Evolutionary conservation across 139 green algal species (phyloP).

Genomic region (Helicosporidium sp.): DNA sequence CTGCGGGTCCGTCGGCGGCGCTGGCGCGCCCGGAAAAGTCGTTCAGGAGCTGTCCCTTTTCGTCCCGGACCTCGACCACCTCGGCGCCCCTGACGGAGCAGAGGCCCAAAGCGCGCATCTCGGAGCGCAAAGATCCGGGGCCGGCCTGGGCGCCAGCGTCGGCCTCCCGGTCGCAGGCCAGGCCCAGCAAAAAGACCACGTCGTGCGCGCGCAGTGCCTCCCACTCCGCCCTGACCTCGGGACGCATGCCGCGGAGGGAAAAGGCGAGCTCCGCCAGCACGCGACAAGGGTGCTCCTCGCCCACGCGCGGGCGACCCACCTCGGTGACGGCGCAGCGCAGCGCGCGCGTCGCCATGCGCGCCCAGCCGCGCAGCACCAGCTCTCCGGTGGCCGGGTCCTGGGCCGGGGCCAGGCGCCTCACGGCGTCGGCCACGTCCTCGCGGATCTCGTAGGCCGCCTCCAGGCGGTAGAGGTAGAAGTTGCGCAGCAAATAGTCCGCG

Average conservation of each 20-base stretch:
- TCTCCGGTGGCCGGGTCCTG: conserved; percentile 5
- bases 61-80: conserved; percentile 50
- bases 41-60: conserved; percentile 69
- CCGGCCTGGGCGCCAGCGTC: not conserved
- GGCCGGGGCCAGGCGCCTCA: not conserved
- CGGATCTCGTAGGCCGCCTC: conserved; percentile 93
- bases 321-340: conserved; percentile 40
- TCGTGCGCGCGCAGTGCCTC: conserved; percentile 81
- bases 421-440: conserved; percentile 73
- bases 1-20: conserved; percentile 34
- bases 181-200: conserved; percentile 81
- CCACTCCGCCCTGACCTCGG: conserved; percentile 64
- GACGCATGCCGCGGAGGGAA: conserved; percentile 17
- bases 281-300: conserved; percentile 58
- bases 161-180: conserved; percentile 4
- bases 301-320: conserved; percentile 62
- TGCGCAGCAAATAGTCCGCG: conserved; percentile 89
- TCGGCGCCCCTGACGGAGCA: conserved; percentile 65
- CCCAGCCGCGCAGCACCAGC: conserved; percentile 64
- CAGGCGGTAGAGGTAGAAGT: conserved; percentile 74
- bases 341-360: conserved; percentile 69
- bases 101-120: conserved; percentile 47
- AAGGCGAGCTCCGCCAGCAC: conserved; percentile 51
- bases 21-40: conserved; percentile 72
- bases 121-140: conserved; percentile 2